phyloP scores from a whole-genome alignment of 164 flowering plant genomes.

The Liquidambar formosana region DNA sequence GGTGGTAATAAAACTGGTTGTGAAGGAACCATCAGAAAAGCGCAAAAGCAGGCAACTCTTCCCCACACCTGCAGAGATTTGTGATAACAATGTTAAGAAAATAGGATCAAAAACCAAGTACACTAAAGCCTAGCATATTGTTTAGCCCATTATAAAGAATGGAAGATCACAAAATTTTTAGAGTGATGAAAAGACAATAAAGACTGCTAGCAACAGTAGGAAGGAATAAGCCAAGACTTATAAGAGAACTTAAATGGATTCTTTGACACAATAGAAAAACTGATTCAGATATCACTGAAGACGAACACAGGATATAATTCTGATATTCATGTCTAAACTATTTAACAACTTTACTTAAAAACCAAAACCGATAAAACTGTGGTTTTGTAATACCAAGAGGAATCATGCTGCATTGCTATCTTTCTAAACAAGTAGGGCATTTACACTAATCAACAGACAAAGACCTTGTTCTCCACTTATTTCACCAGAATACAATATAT shows the following conservation, averaged over 20 bases:
- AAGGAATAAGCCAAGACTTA: not conserved
- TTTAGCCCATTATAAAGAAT: not conserved
- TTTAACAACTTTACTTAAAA: too few relatives aligned
- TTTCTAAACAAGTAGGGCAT: too few relatives aligned
- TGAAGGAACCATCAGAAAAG: slow-evolving; percentile 39
- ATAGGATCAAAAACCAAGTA: not conserved
- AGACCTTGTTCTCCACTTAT: too few relatives aligned
- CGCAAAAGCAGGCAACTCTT: slow-evolving; percentile 37
- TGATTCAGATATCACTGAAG: too few relatives aligned
- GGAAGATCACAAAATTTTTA: not conserved
- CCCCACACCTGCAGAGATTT: slow-evolving; percentile 31
- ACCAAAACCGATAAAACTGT: too few relatives aligned
- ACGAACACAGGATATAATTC: too few relatives aligned
- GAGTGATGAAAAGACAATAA: not conserved
- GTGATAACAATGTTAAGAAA: not conserved
- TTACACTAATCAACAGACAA: too few relatives aligned
- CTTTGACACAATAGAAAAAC: too few relatives aligned
- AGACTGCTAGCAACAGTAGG: not conserved
- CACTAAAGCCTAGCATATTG: not conserved
- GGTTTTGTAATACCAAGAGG: too few relatives aligned
- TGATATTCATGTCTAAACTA: too few relatives aligned
- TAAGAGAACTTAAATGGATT: not conserved
- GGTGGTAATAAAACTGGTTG: slow-evolving; percentile 38
- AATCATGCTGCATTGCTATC: too few relatives aligned
- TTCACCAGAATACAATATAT: too few relatives aligned